Evolutionary conservation across 257 asterid genomes (phyloP).

Genomic region (Solanum appendiculatum): DNA sequence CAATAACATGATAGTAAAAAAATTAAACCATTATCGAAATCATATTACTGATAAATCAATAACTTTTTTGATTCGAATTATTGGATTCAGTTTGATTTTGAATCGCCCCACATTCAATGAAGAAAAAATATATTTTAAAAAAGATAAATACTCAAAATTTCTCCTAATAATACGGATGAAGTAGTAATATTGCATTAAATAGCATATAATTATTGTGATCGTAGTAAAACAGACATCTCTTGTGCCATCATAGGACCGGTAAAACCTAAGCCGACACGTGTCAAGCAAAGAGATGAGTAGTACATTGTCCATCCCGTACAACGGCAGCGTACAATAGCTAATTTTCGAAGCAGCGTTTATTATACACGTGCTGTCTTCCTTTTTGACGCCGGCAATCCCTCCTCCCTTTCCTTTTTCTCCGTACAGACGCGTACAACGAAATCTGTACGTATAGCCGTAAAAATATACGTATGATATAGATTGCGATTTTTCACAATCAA

Average conservation of each 20-base stretch:
- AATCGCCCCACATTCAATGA: no score
- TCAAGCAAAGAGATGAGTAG: not conserved
- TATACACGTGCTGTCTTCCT: slow-evolving; percentile 54
- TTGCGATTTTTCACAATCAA: not conserved
- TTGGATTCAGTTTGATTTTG: no score
- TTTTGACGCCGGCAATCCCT: slow-evolving; percentile 56
- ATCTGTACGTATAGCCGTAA: not conserved
- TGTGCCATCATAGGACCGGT: not conserved
- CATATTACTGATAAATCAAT: no score
- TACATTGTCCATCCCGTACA: not conserved
- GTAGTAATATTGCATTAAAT: not conserved
- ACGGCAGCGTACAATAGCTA: not conserved
- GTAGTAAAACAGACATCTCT: not conserved
- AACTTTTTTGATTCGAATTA: no score
- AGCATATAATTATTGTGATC: not conserved
- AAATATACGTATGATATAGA: not conserved
- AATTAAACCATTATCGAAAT: no score
- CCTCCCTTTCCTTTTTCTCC: slow-evolving; percentile 13
- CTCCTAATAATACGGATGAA: no score
- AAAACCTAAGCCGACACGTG: not conserved
- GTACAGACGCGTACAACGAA: slow-evolving; percentile 16
- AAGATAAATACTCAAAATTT: no score
- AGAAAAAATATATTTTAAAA: no score
- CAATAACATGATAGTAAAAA: no score
- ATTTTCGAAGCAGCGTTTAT: not conserved